phyloP scores from a whole-genome alignment of 441 rosid species.

The Pelargonium fulgidum region DNA sequence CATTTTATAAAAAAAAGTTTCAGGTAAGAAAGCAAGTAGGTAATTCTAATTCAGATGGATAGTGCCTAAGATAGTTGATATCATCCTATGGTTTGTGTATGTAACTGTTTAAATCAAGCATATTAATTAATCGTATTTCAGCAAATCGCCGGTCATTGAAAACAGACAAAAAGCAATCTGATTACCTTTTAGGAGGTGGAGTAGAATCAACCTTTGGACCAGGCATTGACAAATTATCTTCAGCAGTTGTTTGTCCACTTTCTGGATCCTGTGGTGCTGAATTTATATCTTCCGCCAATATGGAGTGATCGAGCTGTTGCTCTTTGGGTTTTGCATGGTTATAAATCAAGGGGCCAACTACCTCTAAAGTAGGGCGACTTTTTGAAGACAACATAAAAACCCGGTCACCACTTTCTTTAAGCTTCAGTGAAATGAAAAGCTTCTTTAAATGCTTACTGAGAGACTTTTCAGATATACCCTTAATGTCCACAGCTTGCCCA shows the following conservation, averaged over 20 bases:
- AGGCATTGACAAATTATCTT: slow-evolving; percentile 26
- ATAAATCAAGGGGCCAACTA: slow-evolving; percentile 53
- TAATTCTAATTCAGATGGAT: not conserved
- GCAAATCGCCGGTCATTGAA: not conserved
- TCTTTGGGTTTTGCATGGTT: slow-evolving; percentile 31
- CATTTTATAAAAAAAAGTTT: not conserved
- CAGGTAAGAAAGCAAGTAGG: not conserved
- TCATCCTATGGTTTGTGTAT: not conserved
- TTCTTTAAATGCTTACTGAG: slow-evolving; percentile 55
- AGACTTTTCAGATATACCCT: slow-evolving; percentile 63
- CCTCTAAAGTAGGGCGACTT: slow-evolving; percentile 45
- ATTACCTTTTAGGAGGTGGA: slow-evolving; percentile 59
- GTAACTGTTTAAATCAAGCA: not conserved
- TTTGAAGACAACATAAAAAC: slow-evolving; percentile 52
- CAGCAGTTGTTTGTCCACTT: slow-evolving; percentile 24
- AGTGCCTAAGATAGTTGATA: not conserved
- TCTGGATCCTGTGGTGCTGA: slow-evolving; percentile 22
- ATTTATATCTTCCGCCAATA: slow-evolving; percentile 21
- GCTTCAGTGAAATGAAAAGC: slow-evolving; percentile 56
- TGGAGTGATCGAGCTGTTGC: slow-evolving; percentile 21
- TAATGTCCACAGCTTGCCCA: slow-evolving; percentile 91
- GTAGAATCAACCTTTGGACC: slow-evolving; percentile 36
- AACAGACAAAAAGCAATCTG: not conserved
- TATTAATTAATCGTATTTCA: not conserved
- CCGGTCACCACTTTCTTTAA: slow-evolving; percentile 59